Conservation (phyloP, 2,329 filamentous ascomycete genomes). For the Colletotrichum neosansevieriae region DNA sequence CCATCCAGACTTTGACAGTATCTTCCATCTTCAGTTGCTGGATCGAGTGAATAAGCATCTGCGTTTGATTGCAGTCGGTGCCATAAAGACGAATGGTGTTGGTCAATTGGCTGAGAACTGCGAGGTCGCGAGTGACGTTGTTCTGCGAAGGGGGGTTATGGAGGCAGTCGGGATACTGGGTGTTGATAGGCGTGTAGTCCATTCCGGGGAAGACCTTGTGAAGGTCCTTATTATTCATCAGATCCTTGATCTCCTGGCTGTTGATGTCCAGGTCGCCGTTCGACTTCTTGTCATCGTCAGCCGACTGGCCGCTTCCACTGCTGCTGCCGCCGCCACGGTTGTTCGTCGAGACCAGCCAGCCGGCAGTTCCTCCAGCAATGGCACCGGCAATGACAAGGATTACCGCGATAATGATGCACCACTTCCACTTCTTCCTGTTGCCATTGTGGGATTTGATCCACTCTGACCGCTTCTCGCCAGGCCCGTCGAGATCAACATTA, state of each 20-base stretch:
- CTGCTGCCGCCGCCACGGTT: constrained; percentile 49
- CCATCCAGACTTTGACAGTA: constrained; percentile 89
- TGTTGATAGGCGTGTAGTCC: constrained; percentile 93
- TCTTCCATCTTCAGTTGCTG: constrained; percentile 77
- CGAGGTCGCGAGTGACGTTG: constrained; percentile 92
- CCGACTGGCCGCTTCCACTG: constrained; percentile 58
- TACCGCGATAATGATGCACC: constrained; percentile 75
- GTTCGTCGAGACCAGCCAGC: constrained; percentile 74
- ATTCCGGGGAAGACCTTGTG: constrained; percentile 96
- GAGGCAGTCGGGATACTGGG: constrained; percentile 89
- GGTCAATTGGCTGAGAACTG: constrained; percentile 89
- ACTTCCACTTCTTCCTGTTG: constrained; percentile 75
- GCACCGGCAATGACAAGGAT: constrained; percentile 73
- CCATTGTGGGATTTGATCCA: constrained; percentile 72
- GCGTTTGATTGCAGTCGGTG: constrained; percentile 96
- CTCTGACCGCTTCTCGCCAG: constrained; percentile 72
- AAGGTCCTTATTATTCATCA: constrained; percentile 84
- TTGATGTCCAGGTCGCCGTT: constrained; percentile 81
- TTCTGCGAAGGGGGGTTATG: constrained; percentile 86
- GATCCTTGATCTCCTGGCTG: constrained; percentile 81
- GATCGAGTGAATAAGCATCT: constrained; percentile 91
- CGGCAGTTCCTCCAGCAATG: constrained; percentile 80
- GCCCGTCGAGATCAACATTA: constrained; percentile 6
- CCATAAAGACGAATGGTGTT: constrained; percentile 91
- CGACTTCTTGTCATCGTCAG: constrained; percentile 67